Evolutionary conservation across 108 stramenopile species (phyloP).

Genomic region (Skeletonema grethae): DNA sequence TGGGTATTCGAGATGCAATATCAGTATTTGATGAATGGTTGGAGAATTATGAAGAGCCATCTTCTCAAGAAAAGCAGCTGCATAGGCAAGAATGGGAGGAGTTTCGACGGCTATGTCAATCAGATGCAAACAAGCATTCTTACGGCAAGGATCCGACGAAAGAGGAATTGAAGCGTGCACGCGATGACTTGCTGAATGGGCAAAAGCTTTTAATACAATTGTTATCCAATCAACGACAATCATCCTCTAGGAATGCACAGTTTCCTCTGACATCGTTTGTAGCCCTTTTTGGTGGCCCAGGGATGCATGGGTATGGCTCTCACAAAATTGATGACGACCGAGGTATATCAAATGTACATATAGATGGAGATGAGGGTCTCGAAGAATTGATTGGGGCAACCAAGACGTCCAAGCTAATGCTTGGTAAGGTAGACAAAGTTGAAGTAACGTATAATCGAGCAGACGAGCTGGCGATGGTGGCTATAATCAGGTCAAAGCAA

Average conservation of each 20-base stretch:
- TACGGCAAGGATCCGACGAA: slow-evolving; percentile 32
- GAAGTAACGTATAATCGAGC: slow-evolving; percentile 17
- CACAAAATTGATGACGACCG: slow-evolving; percentile 10
- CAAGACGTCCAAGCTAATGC: slow-evolving; percentile 11
- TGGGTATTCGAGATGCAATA: slow-evolving; percentile 29
- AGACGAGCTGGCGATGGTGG: slow-evolving; percentile 1
- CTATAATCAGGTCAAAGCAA: neutral
- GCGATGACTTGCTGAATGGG: slow-evolving; percentile 11
- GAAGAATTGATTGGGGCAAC: slow-evolving; percentile 15
- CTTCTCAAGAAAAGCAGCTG: slow-evolving; percentile 2
- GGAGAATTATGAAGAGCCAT: slow-evolving; percentile 17
- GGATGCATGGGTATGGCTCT: slow-evolving; percentile 35
- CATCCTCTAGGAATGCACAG: neutral
- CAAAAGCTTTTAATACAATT: slow-evolving; percentile 13
- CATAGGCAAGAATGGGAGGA: slow-evolving; percentile 26
- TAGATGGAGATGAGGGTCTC: slow-evolving; percentile 9
- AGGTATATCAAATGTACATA: slow-evolving; percentile 10
- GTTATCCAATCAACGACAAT: neutral
- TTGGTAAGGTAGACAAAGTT: slow-evolving; percentile 1
- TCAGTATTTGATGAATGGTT: slow-evolving; percentile 38
- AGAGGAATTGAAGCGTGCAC: slow-evolving; percentile 27
- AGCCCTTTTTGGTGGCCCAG: slow-evolving; percentile 29
- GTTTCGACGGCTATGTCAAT: slow-evolving; percentile 13
- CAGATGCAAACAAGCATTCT: slow-evolving; percentile 23
- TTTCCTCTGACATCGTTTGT: slow-evolving; percentile 41